phyloP scores from a whole-genome alignment of 1,139 yeast genomes.

The Candida tropicalis region DNA sequence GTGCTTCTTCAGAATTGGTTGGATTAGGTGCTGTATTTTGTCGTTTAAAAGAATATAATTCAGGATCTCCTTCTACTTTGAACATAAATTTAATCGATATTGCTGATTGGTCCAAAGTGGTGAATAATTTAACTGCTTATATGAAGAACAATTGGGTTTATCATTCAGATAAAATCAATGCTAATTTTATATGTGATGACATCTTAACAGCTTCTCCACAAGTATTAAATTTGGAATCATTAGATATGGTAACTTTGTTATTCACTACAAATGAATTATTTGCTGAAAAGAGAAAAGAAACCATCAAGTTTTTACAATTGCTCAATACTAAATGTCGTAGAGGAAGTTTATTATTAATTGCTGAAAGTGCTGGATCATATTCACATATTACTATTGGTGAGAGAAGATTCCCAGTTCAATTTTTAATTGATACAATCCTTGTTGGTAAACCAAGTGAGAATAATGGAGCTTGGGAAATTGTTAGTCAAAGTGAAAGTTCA shows the following conservation, averaged over 20 bases:
- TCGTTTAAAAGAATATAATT: constrained; percentile 43
- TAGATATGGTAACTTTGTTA: constrained; percentile 63
- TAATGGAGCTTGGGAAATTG: constrained; percentile 65
- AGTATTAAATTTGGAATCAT: constrained; percentile 19
- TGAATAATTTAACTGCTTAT: constrained; percentile 42
- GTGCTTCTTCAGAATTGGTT: constrained; percentile 83
- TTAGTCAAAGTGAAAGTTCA: constrained; percentile 69
- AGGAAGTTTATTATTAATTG: constrained; percentile 65
- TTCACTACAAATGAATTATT: constrained; percentile 89
- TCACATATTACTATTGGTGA: constrained; percentile 78
- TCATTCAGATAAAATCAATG: constrained; percentile 35
- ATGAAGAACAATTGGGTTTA: constrained; percentile 58
- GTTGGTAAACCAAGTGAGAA: constrained; percentile 54
- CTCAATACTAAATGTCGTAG: constrained; percentile 48
- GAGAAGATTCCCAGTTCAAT: constrained; percentile 80
- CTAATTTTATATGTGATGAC: constrained; percentile 56
- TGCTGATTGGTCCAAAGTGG: constrained; percentile 72
- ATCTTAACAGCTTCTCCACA: constrained; percentile 29
- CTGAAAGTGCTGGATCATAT: constrained; percentile 90
- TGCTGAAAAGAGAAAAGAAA: constrained; percentile 62
- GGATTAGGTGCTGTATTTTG: constrained; percentile 67
- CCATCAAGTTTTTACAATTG: constrained; percentile 60
- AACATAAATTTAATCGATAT: constrained; percentile 66
- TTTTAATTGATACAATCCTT: constrained; percentile 71
- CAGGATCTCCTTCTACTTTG: constrained; percentile 36